Conservation (phyloP, 208 protist species). For the Leishmania braziliensis region DNA sequence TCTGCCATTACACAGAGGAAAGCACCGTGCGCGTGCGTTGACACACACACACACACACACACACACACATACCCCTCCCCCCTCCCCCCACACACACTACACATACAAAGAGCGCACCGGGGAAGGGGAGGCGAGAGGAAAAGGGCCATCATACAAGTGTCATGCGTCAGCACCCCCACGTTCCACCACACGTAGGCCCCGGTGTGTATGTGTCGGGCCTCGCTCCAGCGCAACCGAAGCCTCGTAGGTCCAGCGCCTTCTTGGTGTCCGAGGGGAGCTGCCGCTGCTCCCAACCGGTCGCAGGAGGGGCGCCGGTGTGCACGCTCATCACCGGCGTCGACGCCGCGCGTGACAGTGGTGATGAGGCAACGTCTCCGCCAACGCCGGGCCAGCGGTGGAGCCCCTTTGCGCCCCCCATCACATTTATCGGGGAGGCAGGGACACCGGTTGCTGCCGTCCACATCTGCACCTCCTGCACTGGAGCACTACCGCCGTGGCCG, state of each 20-base stretch:
- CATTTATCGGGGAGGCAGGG: slow-evolving; percentile 6
- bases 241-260: slow-evolving; percentile 43
- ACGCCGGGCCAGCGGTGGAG: background rate
- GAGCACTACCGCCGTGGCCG: background rate
- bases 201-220: background rate
- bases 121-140: background rate
- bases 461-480: slow-evolving; percentile 5
- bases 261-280: slow-evolving; percentile 6
- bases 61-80: background rate
- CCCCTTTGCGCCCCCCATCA: background rate
- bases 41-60: background rate
- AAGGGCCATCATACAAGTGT: background rate
- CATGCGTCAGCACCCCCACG: slow-evolving; percentile 12
- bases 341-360: background rate
- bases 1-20: background rate
- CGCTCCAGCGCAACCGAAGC: slow-evolving; percentile 28
- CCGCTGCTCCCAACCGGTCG: background rate
- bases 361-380: background rate
- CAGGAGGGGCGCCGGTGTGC: background rate
- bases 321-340: background rate
- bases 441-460: slow-evolving; percentile 19
- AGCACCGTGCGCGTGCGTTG: background rate
- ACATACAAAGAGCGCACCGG: background rate
- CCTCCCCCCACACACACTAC: background rate
- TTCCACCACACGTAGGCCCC: background rate